Base-by-base conservation (phyloP, 495 filamentous ascomycete species). In the Antarctomyces pellizariae region DNA sequence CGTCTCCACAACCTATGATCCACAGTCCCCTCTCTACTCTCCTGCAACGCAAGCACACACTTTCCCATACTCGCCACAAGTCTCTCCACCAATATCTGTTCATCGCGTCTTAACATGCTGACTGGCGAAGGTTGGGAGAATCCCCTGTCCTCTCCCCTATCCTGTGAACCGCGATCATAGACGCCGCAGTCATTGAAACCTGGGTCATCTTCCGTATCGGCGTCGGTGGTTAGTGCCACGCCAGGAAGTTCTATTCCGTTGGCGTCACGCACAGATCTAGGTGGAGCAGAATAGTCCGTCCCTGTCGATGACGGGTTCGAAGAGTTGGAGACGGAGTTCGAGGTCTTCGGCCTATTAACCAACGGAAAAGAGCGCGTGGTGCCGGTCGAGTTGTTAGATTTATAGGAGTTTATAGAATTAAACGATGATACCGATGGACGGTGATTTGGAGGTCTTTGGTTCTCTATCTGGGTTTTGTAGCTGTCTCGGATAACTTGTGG, bases 1-100 rank as follows among this genome's bases (percentile, higher is more conserved):
- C 74, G 49, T 28, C 77, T 50, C 37, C 70, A 67, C 21, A 68
- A 47, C 31, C 66, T 51, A 16, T 60, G 64, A 28, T 73, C 67
- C 26, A 66, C 59, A 16, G 56, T 51, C 6, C 65, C 65, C 7
- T 61, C 56, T 3, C 55, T 55, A 6, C 53, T 59, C 31, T 68
- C 65, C 29, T 76, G 67, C 29, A 91, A 45, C 13, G 67, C 64
- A 25, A 64, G 44, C 48, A 84, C 43, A 62, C 74, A 64, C 39
- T 65, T 62, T 4, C 72, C 67, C 10, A 91, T 52, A 30, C 68
- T 75, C n/a, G 63, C 58, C 6, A 83, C 69, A 3, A 91, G 49
- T 25, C 64, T 53, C 39, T 82, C 74, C n/a, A 84, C 59, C 8
- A 84, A 59, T 30, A 71, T 63, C 35, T 70, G 68, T 36, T 83